These are phyloP conservation scores for Guyanaporus albipodus DNA, from an alignment of 768 basidiomycete genomes.

Conservation along the genomic window DNA sequence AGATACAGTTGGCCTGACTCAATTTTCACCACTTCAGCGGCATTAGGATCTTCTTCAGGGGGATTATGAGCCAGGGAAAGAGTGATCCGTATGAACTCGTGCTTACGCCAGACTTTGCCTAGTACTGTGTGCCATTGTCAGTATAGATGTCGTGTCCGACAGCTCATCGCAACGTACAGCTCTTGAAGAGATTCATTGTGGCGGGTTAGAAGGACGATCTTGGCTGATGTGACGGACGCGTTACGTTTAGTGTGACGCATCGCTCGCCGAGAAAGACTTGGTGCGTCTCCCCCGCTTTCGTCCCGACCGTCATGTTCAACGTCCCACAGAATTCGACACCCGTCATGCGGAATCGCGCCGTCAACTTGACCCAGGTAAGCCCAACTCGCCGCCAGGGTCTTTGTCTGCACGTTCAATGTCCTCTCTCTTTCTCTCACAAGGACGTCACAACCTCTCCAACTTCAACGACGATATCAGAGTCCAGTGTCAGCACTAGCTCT, in stretches of 20 bases:
- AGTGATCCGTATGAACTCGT: conserved; percentile 13
- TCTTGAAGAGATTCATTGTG: conserved; percentile 83
- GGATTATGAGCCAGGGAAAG: conserved; percentile 23
- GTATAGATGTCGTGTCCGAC: conserved; percentile 5
- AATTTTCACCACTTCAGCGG: conserved; percentile 92
- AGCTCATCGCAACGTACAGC: conserved; percentile 47
- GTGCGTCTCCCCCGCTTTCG: too few species aligned
- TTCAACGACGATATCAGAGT: conserved; percentile 32
- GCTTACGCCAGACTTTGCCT: conserved; percentile 93
- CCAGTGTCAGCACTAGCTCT: conserved; percentile 20
- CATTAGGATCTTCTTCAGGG: conserved; percentile 81
- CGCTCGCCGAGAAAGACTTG: not conserved
- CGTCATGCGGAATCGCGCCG: conserved; percentile 8
- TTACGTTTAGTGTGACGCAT: conserved; percentile 24
- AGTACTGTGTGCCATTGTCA: conserved; percentile 52
- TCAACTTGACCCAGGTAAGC: conserved; percentile 15
- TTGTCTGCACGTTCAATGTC: not conserved
- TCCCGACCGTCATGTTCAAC: too few species aligned
- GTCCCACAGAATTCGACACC: conserved; percentile 10
- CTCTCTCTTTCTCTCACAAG: conserved; percentile 9
- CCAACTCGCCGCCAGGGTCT: not conserved
- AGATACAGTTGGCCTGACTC: conserved; percentile 89
- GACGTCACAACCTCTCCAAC: conserved; percentile 21
- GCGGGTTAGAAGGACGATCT: conserved; percentile 19
- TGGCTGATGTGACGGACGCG: conserved; percentile 23